A percentile compares a stretch with the other conserved stretches of the same genome.
These are phyloP conservation scores for Chamaecrista fasciculata DNA, from an alignment of 306 rosid species.

Conservation along the genomic window DNA sequence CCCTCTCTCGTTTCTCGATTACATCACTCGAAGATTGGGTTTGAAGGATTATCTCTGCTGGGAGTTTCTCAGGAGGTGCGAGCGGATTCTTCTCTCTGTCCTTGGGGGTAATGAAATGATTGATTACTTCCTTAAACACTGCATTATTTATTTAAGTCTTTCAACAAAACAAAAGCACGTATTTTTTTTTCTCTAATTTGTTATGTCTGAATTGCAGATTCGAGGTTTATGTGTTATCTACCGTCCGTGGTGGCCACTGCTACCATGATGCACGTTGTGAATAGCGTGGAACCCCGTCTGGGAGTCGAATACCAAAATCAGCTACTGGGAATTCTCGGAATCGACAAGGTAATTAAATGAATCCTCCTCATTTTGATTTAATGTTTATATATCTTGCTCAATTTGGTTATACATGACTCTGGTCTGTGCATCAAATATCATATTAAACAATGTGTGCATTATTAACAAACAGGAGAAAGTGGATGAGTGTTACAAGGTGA, in stretches of 20 bases:
- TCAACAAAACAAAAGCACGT: too few species aligned
- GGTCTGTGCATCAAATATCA: too few species aligned
- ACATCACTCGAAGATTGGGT: slow-evolving; percentile 60
- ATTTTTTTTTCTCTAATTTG: not conserved
- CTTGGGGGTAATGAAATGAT: slow-evolving; percentile 61
- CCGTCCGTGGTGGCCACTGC: slow-evolving; percentile 84
- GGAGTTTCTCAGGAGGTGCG: slow-evolving; percentile 64
- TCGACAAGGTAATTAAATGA: slow-evolving; percentile 59
- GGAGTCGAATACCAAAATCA: slow-evolving; percentile 55
- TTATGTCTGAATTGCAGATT: slow-evolving; percentile 49
- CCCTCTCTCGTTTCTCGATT: slow-evolving; percentile 79
- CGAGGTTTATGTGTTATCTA: slow-evolving; percentile 56
- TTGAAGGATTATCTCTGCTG: slow-evolving; percentile 58
- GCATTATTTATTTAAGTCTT: not conserved
- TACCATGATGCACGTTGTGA: slow-evolving; percentile 67
- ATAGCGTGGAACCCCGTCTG: slow-evolving; percentile 56
- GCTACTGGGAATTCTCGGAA: slow-evolving; percentile 59
- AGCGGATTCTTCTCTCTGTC: slow-evolving; percentile 48
- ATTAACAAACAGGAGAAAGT: slow-evolving; percentile 49
- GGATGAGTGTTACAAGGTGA: slow-evolving; percentile 57
- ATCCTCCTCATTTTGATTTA: too few species aligned
- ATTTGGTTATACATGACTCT: too few species aligned
- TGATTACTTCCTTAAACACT: not conserved
- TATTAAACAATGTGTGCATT: not conserved
- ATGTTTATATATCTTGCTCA: too few species aligned